Evolutionary conservation across 371 early-diverging fungal genomes (phyloP).

Genomic region (Mucor circinelloides): DNA sequence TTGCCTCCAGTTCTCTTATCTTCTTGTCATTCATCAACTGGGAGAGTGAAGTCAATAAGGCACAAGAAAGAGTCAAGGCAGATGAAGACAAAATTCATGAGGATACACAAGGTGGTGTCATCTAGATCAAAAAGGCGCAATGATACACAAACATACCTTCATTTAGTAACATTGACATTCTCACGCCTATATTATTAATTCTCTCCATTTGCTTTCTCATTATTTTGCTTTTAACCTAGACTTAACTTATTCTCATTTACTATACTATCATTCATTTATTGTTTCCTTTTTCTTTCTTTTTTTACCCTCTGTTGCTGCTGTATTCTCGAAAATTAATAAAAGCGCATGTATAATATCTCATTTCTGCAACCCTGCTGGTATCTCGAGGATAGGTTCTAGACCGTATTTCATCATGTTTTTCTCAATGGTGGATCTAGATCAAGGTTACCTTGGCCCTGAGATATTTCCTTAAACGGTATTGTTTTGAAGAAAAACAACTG

Average conservation of each 20-base stretch:
- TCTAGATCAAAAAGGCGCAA: neutral
- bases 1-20: conserved; percentile 30
- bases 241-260: neutral
- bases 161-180: conserved; percentile 1
- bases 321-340: neutral
- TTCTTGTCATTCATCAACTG: conserved; percentile 41
- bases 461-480: neutral
- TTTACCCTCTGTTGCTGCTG: neutral
- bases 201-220: neutral
- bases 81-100: conserved; percentile 32
- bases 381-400: neutral
- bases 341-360: neutral
- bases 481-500: too few relatives aligned
- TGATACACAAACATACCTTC: neutral
- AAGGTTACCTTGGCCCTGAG: neutral
- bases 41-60: conserved; percentile 37
- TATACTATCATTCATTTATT: neutral
- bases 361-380: neutral
- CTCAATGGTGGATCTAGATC: neutral
- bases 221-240: neutral
- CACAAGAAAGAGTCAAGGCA: conserved; percentile 28
- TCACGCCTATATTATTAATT: neutral
- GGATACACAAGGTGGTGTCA: conserved; percentile 5
- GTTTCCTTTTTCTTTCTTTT: neutral
- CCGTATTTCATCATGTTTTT: neutral